Base-by-base conservation (phyloP, 2,329 filamentous ascomycete genomes). In the Aspergillus tubingensis region DNA sequence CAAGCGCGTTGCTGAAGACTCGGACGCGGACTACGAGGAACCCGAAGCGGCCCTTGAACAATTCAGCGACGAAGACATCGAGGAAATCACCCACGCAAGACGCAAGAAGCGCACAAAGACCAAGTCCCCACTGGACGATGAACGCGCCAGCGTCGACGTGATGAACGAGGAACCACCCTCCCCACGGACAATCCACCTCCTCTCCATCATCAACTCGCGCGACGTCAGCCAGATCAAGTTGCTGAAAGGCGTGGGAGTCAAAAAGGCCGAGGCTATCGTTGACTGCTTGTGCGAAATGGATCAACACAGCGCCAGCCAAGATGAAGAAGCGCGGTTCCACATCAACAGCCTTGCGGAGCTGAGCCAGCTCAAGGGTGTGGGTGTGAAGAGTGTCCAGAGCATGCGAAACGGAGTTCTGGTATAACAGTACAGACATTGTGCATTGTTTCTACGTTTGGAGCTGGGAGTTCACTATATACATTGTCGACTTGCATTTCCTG, bases 231-330 rank as follows among this genome's bases (percentile, higher is more conserved):
- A 78, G 65, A 82, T 82, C 62, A 80, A 78, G 65, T 64, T 78
- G 8, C 71, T 82, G 7, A 80, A 78, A 56, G 80, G 80, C 11
- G 75, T 82, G 6, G 80, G 80, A 2, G 72, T 71, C 8, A 82
- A 81, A 61, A 81, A 79, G 63, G 80, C 80, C 3, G 79, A 81
- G 62, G 75, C 77, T 1, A 81, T 82, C 55, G 77, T 81, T 21
- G 76, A 81, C 61, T 80, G 77, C 54, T 73, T 82, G 10, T 77
- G 76, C 50, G 76, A 79, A 60, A 76, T 77, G 73, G 77, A 77
- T 48, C 70, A 75, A 30, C 56, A 69, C 15, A 62, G 25, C 60
- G 58, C 36, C 62, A 58, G 8, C 36, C 62, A 59, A 1, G 61
- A 65, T 10, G 62, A 67, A 13, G 66, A 69, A 32, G 60, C 68